These are phyloP conservation scores for Backusella morwellensis DNA, from an alignment of 192 early-diverging fungal genomes.

Conservation along the genomic window DNA sequence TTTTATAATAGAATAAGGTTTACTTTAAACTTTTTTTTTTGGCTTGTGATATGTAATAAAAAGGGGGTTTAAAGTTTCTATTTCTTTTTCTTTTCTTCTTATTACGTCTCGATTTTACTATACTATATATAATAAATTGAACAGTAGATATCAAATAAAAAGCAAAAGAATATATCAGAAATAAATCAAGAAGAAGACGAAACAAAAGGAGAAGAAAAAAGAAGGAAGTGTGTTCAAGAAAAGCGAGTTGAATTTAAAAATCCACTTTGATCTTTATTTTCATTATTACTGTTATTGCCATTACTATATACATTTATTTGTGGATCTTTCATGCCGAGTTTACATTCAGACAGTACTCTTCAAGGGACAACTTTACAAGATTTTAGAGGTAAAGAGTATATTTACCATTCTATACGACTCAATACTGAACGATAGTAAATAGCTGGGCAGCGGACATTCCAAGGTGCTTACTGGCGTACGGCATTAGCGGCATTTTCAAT, in stretches of 20 bases:
- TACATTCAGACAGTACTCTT: neutral
- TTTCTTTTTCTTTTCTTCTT: neutral
- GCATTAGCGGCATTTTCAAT: neutral
- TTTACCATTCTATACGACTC: neutral
- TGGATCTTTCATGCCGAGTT: neutral
- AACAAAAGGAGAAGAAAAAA: neutral
- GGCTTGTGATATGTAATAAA: neutral
- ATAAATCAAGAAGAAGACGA: neutral
- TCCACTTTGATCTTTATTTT: neutral
- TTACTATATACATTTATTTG: neutral
- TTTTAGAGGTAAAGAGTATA: neutral
- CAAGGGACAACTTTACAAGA: neutral
- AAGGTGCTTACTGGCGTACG: neutral
- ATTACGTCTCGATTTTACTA: neutral
- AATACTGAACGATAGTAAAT: neutral
- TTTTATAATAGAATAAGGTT: slow-evolving; percentile 7
- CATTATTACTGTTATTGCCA: neutral
- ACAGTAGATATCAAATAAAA: neutral
- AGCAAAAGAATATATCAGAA: neutral
- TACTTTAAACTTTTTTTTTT: neutral
- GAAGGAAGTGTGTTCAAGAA: neutral
- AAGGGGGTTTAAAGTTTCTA: neutral
- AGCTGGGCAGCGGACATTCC: neutral
- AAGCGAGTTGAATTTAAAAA: neutral
- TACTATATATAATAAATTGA: neutral